A percentile compares a stretch with the other conserved stretches of the same genome.
These are phyloP conservation scores for Sarcocystis neurona DNA, from an alignment of 169 alveolate species.

Conservation along the genomic window DNA sequence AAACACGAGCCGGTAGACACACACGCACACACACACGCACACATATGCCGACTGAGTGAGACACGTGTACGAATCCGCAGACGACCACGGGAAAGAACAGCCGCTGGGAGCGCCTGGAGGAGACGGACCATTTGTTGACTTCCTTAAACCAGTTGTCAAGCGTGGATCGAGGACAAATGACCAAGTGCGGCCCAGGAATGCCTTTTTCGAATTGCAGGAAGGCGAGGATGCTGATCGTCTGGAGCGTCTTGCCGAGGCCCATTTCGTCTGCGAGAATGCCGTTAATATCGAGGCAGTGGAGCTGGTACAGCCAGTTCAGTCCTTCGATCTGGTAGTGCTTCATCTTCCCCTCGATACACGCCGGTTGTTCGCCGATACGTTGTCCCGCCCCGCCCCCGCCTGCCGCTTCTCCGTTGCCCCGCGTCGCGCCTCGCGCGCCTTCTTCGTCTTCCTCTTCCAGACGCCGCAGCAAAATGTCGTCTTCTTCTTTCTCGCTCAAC, in stretches of 20 bases:
- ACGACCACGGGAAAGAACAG: too few species aligned
- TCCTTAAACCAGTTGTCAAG: constrained; percentile 91
- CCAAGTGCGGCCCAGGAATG: constrained; percentile 85
- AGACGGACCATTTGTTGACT: constrained; percentile 21
- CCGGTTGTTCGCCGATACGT: constrained; percentile 50
- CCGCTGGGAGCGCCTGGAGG: too few species aligned
- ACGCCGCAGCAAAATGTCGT: constrained; percentile 43
- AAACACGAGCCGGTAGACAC: too few species aligned
- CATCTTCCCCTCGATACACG: constrained; percentile 64
- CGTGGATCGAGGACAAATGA: constrained; percentile 96
- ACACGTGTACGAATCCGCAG: too few species aligned
- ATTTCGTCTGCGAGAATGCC: constrained; percentile 92
- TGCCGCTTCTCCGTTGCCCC: background rate
- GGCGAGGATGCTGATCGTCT: constrained; percentile 64
- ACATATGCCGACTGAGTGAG: too few species aligned
- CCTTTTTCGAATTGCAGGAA: background rate
- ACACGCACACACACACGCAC: constrained; percentile 1
- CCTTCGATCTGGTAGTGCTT: constrained; percentile 89
- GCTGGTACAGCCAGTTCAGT: constrained; percentile 88
- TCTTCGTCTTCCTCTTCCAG: constrained; percentile 35
- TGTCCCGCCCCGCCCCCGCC: too few species aligned
- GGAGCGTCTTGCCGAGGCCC: constrained; percentile 98
- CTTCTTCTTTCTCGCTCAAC: constrained; percentile 57
- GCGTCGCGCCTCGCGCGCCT: background rate
- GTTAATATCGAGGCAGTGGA: constrained; percentile 75